Percentiles rank a stretch among this genome's conserved stretches.
phyloP scores from a whole-genome alignment of 768 basidiomycete species.

The Hericium coralloides region DNA sequence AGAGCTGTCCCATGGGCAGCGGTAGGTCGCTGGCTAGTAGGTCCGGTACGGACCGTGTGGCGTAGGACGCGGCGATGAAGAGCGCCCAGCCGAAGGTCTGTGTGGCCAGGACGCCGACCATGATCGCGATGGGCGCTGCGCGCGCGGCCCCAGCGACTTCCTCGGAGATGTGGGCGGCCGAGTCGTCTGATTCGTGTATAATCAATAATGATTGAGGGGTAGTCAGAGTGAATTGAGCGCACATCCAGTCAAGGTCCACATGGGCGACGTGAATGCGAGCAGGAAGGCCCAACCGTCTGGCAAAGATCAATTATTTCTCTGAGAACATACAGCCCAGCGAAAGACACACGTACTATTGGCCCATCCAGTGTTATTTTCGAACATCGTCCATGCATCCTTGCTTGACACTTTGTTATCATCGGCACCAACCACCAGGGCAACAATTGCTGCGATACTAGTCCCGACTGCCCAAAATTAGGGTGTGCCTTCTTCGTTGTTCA shows the following conservation, averaged over 20 bases:
- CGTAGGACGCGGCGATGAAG: slow-evolving; percentile 57
- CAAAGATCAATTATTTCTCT: not conserved
- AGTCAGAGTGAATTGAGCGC: slow-evolving; percentile 15
- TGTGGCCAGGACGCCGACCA: slow-evolving; percentile 53
- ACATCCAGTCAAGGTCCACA: slow-evolving; percentile 80
- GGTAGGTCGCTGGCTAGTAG: slow-evolving; percentile 43
- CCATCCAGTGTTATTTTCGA: slow-evolving; percentile 70
- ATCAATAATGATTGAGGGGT: not conserved
- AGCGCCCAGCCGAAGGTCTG: slow-evolving; percentile 59
- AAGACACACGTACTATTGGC: slow-evolving; percentile 36
- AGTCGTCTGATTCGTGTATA: slow-evolving; percentile 43
- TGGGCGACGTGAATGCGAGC: slow-evolving; percentile 62
- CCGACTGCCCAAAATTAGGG: slow-evolving; percentile 34
- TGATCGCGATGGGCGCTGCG: slow-evolving; percentile 61
- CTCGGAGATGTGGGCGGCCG: slow-evolving; percentile 69
- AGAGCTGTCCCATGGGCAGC: slow-evolving; percentile 66
- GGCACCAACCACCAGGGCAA: slow-evolving; percentile 48
- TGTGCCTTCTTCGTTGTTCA: not conserved
- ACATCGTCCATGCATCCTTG: slow-evolving; percentile 56
- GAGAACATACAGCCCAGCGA: not conserved
- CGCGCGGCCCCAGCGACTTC: slow-evolving; percentile 56
- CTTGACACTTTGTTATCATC: slow-evolving; percentile 50
- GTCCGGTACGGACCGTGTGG: slow-evolving; percentile 43
- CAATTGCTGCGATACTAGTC: slow-evolving; percentile 54
- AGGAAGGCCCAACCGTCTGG: slow-evolving; percentile 71